Base-by-base conservation (phyloP, 2,329 filamentous ascomycete species). In the Mariannaea sp. region DNA sequence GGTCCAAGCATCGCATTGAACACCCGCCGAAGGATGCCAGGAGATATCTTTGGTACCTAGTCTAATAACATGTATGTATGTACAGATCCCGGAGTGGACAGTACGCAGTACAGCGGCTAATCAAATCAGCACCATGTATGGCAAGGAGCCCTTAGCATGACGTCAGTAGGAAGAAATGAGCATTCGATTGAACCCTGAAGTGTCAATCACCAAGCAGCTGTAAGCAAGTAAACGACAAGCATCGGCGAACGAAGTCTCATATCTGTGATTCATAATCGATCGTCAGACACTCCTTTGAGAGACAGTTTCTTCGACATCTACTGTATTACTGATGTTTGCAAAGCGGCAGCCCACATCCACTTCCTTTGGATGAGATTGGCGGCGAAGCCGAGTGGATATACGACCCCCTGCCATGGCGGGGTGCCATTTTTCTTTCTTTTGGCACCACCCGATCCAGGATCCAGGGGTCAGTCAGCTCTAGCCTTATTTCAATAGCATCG, bases 291-390 rank as follows among this genome's bases (percentile, higher is more conserved):
- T n/a, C n/a, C 39, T 64, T 56, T 36, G 41, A 58, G 56, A 58
- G 62, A 65, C 46, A 49, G 57, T 55, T 65, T 65, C 59, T 56
- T 50, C 43, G 16, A 35, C 51, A 49, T n/a, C n/a, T n/a, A n/a
- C n/a, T 29, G 27, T 29, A 19, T 32, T 32, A 24, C 45, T 27
- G 43, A 40, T 44, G 51, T 49, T 55, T 47, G 53, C 32, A 42
- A 43, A 55, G 56, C 59, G 51, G 53, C 53, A 41, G 53, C 38
- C 40, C 55, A 42, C 44, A 49, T 54, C 40, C 48, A 48, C 12
- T 49, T 59, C 46, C 55, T 62, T n/a, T 60, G 50, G 58, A 55
- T 27, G 56, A 58, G 56, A 65, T 65, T 56, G 39, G 52, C 60
- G 58, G 52, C 41, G 58, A 43, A 40, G 32, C n/a, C n/a, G n/a